phyloP scores from a whole-genome alignment of 164 flowering plant species.

The Chimonanthus praecox region DNA sequence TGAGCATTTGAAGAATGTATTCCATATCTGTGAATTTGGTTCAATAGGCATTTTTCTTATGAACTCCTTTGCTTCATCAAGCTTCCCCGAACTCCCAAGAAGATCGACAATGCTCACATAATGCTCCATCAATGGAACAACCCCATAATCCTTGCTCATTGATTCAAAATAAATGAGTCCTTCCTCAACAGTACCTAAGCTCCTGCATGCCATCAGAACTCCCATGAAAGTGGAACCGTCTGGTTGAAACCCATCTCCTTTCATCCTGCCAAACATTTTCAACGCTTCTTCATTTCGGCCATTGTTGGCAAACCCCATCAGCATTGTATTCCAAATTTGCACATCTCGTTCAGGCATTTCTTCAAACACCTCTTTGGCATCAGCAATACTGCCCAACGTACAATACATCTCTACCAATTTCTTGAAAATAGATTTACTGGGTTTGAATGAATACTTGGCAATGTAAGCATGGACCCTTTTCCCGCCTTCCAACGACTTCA shows the following conservation, averaged over 20 bases:
- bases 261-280: slow-evolving; percentile 22
- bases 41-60: slow-evolving; percentile 33
- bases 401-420: slow-evolving; percentile 25
- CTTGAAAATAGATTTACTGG: slow-evolving; percentile 6
- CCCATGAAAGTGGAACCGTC: slow-evolving; percentile 26
- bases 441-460: slow-evolving; percentile 6
- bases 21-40: slow-evolving; percentile 26
- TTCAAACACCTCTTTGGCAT: slow-evolving; percentile 22
- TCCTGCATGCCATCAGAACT: slow-evolving; percentile 35
- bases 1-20: slow-evolving; percentile 19
- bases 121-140: slow-evolving; percentile 38
- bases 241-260: slow-evolving; percentile 19
- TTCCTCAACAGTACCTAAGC: slow-evolving; percentile 25
- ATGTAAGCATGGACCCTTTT: slow-evolving; percentile 20
- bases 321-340: slow-evolving; percentile 24
- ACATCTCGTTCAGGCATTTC: slow-evolving; percentile 22
- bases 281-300: slow-evolving; percentile 24
- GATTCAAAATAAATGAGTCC: slow-evolving; percentile 30
- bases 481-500: slow-evolving; percentile 19
- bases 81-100: slow-evolving; percentile 27
- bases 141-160: slow-evolving; percentile 29
- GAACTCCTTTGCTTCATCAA: slow-evolving; percentile 32
- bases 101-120: slow-evolving; percentile 33
- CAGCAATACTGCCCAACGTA: slow-evolving; percentile 12
- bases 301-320: slow-evolving; percentile 21